Percentiles rank a stretch among this genome's conserved stretches.
Evolutionary conservation across 75 land plant species (phyloP).

Genomic region (Isoetes taiwanensis): DNA sequence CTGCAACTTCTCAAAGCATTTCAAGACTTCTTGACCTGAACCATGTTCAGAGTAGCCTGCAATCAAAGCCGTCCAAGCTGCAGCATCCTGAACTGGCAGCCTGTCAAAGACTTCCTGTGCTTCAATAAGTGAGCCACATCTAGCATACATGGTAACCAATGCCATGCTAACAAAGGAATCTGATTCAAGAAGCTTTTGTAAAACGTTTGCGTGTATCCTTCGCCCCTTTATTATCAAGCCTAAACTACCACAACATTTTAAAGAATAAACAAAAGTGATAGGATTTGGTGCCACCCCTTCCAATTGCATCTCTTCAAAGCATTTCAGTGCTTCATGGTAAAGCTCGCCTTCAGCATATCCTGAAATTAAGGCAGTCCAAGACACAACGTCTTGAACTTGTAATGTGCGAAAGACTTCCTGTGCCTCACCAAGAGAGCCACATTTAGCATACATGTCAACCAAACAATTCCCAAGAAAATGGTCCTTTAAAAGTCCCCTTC

Average conservation of each 20-base stretch:
- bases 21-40: too few species aligned
- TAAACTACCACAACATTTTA: constrained; percentile 49
- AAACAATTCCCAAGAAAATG: background rate
- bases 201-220: too few species aligned
- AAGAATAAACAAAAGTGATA: constrained; percentile 27
- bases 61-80: too few species aligned
- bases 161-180: too few species aligned
- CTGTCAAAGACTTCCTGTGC: too few species aligned
- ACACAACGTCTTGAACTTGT: background rate
- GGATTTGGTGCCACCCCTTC: constrained; percentile 8
- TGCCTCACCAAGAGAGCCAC: constrained; percentile 1
- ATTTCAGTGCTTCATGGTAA: constrained; percentile 19
- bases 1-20: too few species aligned
- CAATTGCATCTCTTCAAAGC: constrained; percentile 23
- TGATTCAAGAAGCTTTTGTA: too few species aligned
- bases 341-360: constrained; percentile 22
- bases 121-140: too few species aligned
- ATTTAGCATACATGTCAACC: constrained; percentile 1
- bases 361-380: constrained; percentile 29
- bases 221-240: too few species aligned
- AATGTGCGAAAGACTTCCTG: background rate
- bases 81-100: too few species aligned
- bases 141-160: too few species aligned
- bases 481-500: background rate
- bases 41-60: too few species aligned